Evolutionary conservation across 176 grass and related monocot species (phyloP), one percentile per base, ranked within the genome.

Genomic region (Miscanthus lutarioriparius): DNA sequence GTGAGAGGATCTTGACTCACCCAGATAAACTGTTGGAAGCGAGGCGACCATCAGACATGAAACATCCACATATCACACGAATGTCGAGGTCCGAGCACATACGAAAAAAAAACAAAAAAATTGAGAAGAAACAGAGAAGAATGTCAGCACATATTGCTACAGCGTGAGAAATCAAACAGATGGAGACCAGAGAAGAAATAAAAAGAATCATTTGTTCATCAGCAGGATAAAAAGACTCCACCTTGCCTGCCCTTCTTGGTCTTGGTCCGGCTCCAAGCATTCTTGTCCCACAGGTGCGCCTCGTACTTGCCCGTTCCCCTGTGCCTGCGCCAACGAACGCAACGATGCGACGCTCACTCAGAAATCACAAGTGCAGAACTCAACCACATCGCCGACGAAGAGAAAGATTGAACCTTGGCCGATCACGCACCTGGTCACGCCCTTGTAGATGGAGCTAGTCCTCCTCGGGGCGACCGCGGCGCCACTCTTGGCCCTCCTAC

Each of bases 281-380:
- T 32, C 70, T 59, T 84, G 81, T 97, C 92, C 95, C 95, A 97
- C 63, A 97, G 83, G 77, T 92, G 88, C 47, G 92, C 92, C 84
- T 94, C 95, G 58, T 75, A 97, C 74, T 84, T 94, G 27, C 95
- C 95, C 4, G 95, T 64, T 54, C 26, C 70, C 86, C 62, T 80
- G 85, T 97, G 90, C 82, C 95, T 97, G 10, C 40, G 54, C 58
- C 87, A 70, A 37, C 23, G 38, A 9, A 54, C 40, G 72, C 54
- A 35, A 10, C 6, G 27, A 43, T 1, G 22, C 62, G 38, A 1
- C 25, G 47, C 38, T 10, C 77, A 35, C 16, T 39, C 73, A 59
- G 25, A 78, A 53, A 63, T 32, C 38, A 56, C 15, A 30, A 39
- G 16, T 58, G 56, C 19, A 13, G 8, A 51, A 19, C 10, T 4